phyloP scores from a whole-genome alignment of 2,329 filamentous ascomycete species.

The Thelonectria rubi region DNA sequence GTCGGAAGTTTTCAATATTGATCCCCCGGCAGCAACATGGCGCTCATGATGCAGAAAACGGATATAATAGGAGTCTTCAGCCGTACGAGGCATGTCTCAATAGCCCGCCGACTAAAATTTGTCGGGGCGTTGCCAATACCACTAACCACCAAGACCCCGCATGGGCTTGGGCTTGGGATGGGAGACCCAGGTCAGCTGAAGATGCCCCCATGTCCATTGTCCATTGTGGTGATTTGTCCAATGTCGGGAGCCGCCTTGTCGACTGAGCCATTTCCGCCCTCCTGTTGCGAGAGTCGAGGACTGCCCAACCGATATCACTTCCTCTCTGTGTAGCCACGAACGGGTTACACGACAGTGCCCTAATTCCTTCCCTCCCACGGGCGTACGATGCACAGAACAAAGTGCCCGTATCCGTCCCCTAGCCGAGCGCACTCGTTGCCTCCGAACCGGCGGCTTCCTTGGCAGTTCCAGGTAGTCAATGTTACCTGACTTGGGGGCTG shows the following conservation, averaged over 20 bases:
- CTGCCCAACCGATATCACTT: constrained; percentile 2
- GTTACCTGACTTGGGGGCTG: constrained; percentile 27
- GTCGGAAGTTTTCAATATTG: not conserved
- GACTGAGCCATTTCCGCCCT: constrained; percentile 7
- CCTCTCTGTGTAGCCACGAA: constrained; percentile 24
- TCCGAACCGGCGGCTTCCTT: constrained; percentile 3
- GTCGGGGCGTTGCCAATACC: constrained; percentile 22
- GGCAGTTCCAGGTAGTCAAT: not conserved
- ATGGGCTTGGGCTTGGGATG: constrained; percentile 15
- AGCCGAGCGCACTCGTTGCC: constrained; percentile 27
- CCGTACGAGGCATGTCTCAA: constrained; percentile 25
- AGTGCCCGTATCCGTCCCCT: not conserved
- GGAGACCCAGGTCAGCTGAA: constrained; percentile 17
- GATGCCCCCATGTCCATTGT: constrained; percentile 14
- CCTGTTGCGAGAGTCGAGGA: constrained; percentile 9
- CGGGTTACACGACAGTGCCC: constrained; percentile 30
- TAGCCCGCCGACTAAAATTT: constrained; percentile 36
- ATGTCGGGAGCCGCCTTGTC: constrained; percentile 10
- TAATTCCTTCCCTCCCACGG: constrained; percentile 27
- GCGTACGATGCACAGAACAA: constrained; percentile 1
- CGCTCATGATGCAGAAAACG: not conserved
- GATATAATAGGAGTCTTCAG: constrained; percentile 26
- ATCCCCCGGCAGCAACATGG: constrained; percentile 2
- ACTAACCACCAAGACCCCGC: constrained; percentile 30
- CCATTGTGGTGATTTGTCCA: not conserved